Conservation (phyloP, 257 asterid genomes). For the Misopates orontium region DNA sequence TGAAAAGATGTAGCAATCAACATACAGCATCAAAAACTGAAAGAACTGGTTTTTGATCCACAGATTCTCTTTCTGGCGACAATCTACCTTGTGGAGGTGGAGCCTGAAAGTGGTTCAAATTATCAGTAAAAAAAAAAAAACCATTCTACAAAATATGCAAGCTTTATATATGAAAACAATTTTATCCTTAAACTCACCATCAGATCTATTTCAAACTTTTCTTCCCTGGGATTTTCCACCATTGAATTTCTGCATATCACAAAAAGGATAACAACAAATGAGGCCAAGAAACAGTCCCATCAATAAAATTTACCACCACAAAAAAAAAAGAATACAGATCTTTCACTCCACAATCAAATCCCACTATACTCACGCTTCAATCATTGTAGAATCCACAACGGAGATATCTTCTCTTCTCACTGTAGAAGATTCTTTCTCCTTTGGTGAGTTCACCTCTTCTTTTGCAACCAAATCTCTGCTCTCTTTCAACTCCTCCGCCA, state of each 20-base stretch:
- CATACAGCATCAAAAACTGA: slow-evolving; percentile 47
- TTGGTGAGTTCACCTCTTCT: slow-evolving; percentile 50
- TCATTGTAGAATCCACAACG: slow-evolving; percentile 39
- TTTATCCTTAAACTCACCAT: slow-evolving; percentile 36
- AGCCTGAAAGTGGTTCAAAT: slow-evolving; percentile 50
- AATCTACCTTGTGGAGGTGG: slow-evolving; percentile 74
- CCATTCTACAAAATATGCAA: slow-evolving; percentile 2
- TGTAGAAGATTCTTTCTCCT: slow-evolving; percentile 47
- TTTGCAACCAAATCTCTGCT: slow-evolving; percentile 38
- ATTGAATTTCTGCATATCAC: slow-evolving; percentile 42
- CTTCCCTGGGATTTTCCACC: slow-evolving; percentile 52
- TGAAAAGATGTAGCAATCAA: not conserved
- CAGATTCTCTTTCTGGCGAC: slow-evolving; percentile 57
- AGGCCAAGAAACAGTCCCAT: slow-evolving; percentile 17
- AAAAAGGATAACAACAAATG: slow-evolving; percentile 12
- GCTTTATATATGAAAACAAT: not conserved
- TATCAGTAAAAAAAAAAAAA: slow-evolving; percentile 7
- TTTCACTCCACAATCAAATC: slow-evolving; percentile 19
- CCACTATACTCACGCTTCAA: slow-evolving; percentile 53
- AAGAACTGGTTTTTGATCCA: slow-evolving; percentile 47
- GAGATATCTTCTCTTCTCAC: slow-evolving; percentile 41
- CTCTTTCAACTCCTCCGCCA: slow-evolving; percentile 39
- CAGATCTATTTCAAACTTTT: slow-evolving; percentile 90
- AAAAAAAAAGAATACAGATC: slow-evolving; percentile 14
- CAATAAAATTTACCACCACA: slow-evolving; percentile 1